Base-by-base conservation (phyloP, 306 rosid species). In the Erythrophleum fordii region DNA sequence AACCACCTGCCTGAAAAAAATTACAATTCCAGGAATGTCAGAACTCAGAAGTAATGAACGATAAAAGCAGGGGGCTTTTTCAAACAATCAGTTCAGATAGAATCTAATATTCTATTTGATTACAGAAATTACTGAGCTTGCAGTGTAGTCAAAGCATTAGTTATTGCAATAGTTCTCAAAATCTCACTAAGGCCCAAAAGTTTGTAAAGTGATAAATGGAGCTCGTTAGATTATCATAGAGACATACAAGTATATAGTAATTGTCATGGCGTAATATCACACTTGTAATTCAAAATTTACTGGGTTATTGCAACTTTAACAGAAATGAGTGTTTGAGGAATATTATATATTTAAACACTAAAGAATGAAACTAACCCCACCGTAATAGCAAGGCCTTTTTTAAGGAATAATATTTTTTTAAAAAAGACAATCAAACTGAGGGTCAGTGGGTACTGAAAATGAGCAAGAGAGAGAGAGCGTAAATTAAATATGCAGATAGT, bases 1-100 rank as follows among this genome's bases (percentile, higher is more conserved):
- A 93, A 53, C 97, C 97, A 72, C 95, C 97, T 37, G 97, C 97
- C 98, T 92, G 75, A 69, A 51, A 75, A 75, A 53, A 79, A 65
- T 46, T 31, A 73, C 12, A 56, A 45, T 67, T 59, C 78, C 75
- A 66, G 51, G 46, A 78, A 65, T 8, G 6, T 62, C 59, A 79
- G 48, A 34, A 65, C 48, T 35, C 8, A 1, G 48, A 76, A 74
- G 58, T 39, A 72, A 66, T 66, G 20, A 76, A 67, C 55, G 3
- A 68, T 14, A 37, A 74, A 68, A 80, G 61, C 26, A 37, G 55
- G 6, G 71, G 73, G 44, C 75, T 41, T 44, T 64, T 14, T 51
- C 17, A 41, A 75, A 71, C 46, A 81, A 76, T 42, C 65, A 55
- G 35, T 55, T 56, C 14, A 17, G 59, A 65, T 37, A 26, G 72